phyloP scores from a whole-genome alignment of 768 basidiomycete genomes.

The Amanita thiersii region DNA sequence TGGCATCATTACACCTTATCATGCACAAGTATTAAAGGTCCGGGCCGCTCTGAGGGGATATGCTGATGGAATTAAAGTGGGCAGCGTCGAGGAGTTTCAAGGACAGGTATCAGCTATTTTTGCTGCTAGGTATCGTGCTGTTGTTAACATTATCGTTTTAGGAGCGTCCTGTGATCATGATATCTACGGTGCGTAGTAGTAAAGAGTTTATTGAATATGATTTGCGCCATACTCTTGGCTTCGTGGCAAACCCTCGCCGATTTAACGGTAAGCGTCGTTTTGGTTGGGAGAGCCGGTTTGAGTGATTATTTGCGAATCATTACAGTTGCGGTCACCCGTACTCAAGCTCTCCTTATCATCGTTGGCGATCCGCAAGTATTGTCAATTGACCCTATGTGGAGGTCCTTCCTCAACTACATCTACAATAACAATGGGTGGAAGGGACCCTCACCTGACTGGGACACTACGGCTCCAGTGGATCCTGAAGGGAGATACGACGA shows the following conservation, averaged over 20 bases:
- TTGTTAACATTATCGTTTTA: conserved; percentile 24
- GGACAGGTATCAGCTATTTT: conserved; percentile 50
- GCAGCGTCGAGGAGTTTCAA: conserved; percentile 64
- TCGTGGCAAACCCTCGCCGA: conserved; percentile 45
- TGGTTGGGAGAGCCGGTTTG: background rate
- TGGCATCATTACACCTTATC: conserved; percentile 60
- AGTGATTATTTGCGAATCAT: background rate
- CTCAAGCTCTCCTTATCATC: conserved; percentile 54
- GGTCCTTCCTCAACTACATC: conserved; percentile 51
- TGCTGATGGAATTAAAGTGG: conserved; percentile 43
- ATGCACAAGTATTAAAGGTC: conserved; percentile 53
- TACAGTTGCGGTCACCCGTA: conserved; percentile 64
- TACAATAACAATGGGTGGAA: conserved; percentile 42
- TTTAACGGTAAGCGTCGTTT: conserved; percentile 45
- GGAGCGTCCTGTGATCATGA: conserved; percentile 51
- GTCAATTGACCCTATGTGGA: conserved; percentile 52
- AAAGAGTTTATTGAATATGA: conserved; percentile 40
- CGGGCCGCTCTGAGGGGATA: conserved; percentile 19
- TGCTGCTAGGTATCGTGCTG: conserved; percentile 15
- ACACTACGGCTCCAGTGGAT: too few species aligned
- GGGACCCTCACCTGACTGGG: too few species aligned
- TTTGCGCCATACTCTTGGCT: conserved; percentile 47
- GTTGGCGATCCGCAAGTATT: conserved; percentile 54
- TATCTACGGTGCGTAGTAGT: conserved; percentile 52
- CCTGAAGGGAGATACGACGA: too few species aligned